A percentile compares a stretch with the other conserved stretches of the same genome.
Conservation (phyloP, 1,139 yeast species). For the Pichia terricola region DNA sequence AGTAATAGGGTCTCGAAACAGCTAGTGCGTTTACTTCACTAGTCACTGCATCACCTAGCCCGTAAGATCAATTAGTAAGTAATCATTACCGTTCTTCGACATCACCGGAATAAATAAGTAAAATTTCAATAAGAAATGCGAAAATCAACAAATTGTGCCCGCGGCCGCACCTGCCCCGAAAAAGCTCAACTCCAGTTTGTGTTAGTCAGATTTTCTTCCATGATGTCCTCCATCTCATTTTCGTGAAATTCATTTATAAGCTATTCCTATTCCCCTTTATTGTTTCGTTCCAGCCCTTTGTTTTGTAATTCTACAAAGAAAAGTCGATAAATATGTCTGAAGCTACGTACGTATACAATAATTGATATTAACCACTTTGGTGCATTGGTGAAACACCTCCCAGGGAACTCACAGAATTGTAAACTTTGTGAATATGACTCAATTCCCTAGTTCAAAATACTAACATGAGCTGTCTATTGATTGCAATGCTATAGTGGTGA, state of each 20-base stretch:
- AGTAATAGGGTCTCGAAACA: too few species aligned
- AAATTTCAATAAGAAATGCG: too few species aligned
- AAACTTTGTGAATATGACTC: too few species aligned
- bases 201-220: not conserved
- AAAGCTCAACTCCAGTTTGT: too few species aligned
- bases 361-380: not conserved
- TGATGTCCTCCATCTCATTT: not conserved
- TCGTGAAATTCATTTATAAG: too few species aligned
- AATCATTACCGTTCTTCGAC: too few species aligned
- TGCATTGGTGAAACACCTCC: too few species aligned
- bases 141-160: not conserved
- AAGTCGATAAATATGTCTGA: constrained; percentile 6
- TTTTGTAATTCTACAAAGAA: not conserved
- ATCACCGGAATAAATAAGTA: too few species aligned
- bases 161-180: not conserved
- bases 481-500: constrained; percentile 51
- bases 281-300: not conserved
- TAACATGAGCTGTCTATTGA: constrained; percentile 1
- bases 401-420: too few species aligned
- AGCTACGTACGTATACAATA: constrained; percentile 6
- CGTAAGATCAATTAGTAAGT: too few species aligned
- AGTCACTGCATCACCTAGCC: too few species aligned
- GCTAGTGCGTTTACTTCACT: too few species aligned
- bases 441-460: not conserved
- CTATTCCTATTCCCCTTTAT: not conserved